Evolutionary conservation across 352 stramenopile genomes (phyloP).

Genomic region (Thalassiosira mediterranea): DNA sequence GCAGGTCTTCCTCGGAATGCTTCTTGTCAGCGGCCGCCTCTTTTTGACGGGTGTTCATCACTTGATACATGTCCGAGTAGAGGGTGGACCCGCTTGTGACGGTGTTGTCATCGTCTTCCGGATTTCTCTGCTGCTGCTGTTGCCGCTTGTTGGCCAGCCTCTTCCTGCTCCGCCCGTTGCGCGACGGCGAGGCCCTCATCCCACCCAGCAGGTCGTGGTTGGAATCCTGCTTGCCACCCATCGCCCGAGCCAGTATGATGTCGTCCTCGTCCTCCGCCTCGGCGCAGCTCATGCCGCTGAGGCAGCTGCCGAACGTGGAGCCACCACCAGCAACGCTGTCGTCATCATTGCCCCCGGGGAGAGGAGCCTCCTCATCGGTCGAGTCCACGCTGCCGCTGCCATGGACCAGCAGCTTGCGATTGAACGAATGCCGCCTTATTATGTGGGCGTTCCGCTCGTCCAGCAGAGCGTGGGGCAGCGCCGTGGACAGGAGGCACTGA

Average conservation of each 20-base stretch:
- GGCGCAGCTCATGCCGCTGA: conserved; percentile 36
- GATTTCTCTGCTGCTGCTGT: too few species aligned
- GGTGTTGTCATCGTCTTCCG: conserved; percentile 40
- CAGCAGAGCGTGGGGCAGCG: conserved; percentile 69
- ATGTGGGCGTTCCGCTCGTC: conserved; percentile 69
- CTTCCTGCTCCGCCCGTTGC: conserved; percentile 7
- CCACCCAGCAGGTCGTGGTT: background rate
- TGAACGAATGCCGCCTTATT: conserved; percentile 78
- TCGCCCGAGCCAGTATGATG: conserved; percentile 14
- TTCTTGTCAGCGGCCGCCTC: conserved; percentile 45
- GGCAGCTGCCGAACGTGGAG: conserved; percentile 36
- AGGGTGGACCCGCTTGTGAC: conserved; percentile 32
- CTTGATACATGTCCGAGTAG: conserved; percentile 53
- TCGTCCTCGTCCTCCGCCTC: conserved; percentile 32
- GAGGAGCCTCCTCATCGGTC: conserved; percentile 35
- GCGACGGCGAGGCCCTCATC: background rate
- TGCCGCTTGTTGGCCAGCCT: conserved; percentile 13
- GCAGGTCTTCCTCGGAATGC: conserved; percentile 38
- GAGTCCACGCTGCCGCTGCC: conserved; percentile 73
- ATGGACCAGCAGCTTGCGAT: conserved; percentile 70
- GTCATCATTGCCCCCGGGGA: too few species aligned
- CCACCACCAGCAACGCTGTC: conserved; percentile 21
- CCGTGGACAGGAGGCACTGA: conserved; percentile 79
- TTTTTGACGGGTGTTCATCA: conserved; percentile 44
- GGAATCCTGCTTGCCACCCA: conserved; percentile 4